Conservation (phyloP, 2,329 filamentous ascomycete genomes). For the Neodidymelliopsis sp. region DNA sequence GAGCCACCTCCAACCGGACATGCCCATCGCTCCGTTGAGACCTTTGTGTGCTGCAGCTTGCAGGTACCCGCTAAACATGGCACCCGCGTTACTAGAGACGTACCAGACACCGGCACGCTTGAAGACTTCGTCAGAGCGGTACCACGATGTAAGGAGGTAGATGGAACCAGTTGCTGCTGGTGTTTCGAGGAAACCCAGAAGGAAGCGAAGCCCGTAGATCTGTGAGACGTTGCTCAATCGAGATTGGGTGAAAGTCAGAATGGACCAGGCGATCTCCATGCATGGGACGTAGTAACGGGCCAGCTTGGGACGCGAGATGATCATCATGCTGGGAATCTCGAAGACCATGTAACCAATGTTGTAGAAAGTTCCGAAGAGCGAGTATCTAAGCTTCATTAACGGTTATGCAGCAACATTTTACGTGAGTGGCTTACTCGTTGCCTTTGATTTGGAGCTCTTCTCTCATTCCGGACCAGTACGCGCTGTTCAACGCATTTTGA, state of each 20-base stretch:
- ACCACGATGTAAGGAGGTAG: conserved; percentile 47
- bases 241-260: conserved; percentile 44
- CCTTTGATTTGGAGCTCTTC: conserved; percentile 48
- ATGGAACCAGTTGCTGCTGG: conserved; percentile 38
- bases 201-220: conserved; percentile 45
- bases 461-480: conserved; percentile 31
- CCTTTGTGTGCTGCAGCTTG: conserved; percentile 60
- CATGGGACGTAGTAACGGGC: conserved; percentile 42
- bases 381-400: conserved; percentile 51
- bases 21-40: conserved; percentile 51
- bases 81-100: conserved; percentile 57
- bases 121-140: conserved; percentile 52
- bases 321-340: conserved; percentile 42
- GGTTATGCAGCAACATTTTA: background rate
- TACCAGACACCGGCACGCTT: conserved; percentile 63
- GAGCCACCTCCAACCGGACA: conserved; percentile 57
- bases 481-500: conserved; percentile 29
- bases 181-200: conserved; percentile 40
- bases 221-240: conserved; percentile 40
- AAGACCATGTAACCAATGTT: conserved; percentile 45
- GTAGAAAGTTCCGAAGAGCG: conserved; percentile 52
- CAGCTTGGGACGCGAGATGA: conserved; percentile 44
- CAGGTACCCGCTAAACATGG: conserved; percentile 63
- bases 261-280: conserved; percentile 46
- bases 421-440: conserved; percentile 52